Evolutionary conservation across 2,329 filamentous ascomycete genomes (phyloP).

Genomic region (Colletotrichum cuscutae): DNA sequence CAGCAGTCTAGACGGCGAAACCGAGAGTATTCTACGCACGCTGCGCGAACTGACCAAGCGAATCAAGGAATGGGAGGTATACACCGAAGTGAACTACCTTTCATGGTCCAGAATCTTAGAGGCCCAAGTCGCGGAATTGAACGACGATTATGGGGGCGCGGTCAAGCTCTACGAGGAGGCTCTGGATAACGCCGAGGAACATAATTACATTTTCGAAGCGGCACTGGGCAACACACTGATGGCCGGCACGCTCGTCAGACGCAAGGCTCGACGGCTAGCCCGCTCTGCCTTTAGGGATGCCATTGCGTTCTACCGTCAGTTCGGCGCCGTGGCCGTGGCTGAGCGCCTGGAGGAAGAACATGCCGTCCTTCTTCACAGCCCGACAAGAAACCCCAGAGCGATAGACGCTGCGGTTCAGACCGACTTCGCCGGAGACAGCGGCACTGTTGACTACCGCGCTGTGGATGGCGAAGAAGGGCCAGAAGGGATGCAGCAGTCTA

Average conservation of each 20-base stretch:
- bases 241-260: conserved; percentile 75
- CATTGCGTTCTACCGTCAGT: conserved; percentile 73
- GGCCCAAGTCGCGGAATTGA: conserved; percentile 75
- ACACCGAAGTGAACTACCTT: conserved; percentile 77
- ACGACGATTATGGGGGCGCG: conserved; percentile 64
- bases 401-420: conserved; percentile 76
- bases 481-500: conserved; percentile 53
- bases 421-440: conserved; percentile 70
- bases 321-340: conserved; percentile 77
- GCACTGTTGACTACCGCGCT: conserved; percentile 61
- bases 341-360: conserved; percentile 75
- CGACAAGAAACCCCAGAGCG: conserved; percentile 66
- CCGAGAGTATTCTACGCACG: conserved; percentile 60
- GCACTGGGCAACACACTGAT: conserved; percentile 79
- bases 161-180: conserved; percentile 75
- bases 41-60: conserved; percentile 66
- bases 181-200: conserved; percentile 76
- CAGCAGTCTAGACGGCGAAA: conserved; percentile 54
- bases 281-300: conserved; percentile 75
- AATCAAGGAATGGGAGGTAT: conserved; percentile 71
- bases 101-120: conserved; percentile 75
- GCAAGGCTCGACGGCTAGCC: conserved; percentile 73
- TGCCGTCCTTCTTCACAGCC: conserved; percentile 72
- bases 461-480: conserved; percentile 55
- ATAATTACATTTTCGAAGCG: conserved; percentile 76